Base-by-base conservation (phyloP, 2,329 filamentous ascomycete species). In the Rhynchosporium secalis region DNA sequence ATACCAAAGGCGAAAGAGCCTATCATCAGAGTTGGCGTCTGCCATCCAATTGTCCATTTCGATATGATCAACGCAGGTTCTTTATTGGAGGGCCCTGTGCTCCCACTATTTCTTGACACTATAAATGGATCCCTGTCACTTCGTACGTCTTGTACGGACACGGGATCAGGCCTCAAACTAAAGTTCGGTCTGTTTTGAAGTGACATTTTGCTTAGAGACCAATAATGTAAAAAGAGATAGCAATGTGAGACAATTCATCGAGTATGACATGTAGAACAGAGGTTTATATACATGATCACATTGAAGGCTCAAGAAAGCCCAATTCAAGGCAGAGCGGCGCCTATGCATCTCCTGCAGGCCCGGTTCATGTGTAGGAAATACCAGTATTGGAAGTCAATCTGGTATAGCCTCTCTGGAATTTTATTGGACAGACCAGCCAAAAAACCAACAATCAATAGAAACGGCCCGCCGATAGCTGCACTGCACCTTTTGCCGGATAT, bases 1-100 rank as follows among this genome's bases (percentile, higher is more conserved):
- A 28, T 64, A 68, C 68, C 60, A n/a, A 68, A 40, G 2, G 60
- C 6, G 56, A 69, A 71, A n/a, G 43, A 63, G 1, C 40, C 36
- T 12, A 65, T 41, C 57, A 70, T 71, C 36, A 67, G 43, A 46
- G 65, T 60, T 4, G 66, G 68, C 40, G 68, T 70, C 10, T 66
- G 41, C 69, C 68, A 70, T 28, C 69, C 67, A 38, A 68, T 66
- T 9, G 58, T 60, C 67, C 68, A 70, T 48, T 26, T 69, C 8
- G 67, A 68, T 28, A 43, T 62, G 13, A 69, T 66, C 0, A 65
- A 28, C 48, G 67, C 54, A 9, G 65, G 61, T 12, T 66, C 64
- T 10, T 58, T 63, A 1, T 48, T 57, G 0, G 63, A 58, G 0
- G 63, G 61, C 8, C 61, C 58, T 4, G 55, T 41, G 38, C 26